Evolutionary conservation across 805 yeast genomes (phyloP), one percentile per base, ranked within the genome.

Genomic region (Lachancea sp.): DNA sequence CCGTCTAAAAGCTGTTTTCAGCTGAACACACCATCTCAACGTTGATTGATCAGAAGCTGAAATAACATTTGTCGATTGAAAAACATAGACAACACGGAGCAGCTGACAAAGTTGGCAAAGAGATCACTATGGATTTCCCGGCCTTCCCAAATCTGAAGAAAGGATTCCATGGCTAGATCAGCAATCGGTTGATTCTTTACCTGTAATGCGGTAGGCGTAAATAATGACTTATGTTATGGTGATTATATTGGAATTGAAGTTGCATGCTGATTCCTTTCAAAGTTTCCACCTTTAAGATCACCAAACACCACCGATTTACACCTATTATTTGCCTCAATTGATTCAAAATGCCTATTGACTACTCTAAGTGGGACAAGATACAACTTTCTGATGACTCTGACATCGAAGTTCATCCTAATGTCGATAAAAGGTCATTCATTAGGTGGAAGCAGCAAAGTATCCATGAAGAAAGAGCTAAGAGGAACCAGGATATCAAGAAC

Each of bases 381-480:
- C 99, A 93, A 64, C 70, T 93, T 33, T 87, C 96, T 17, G 99
- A 93, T 63, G 99, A 93, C 65, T 88, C 96, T 8, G 99, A 93
- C 58, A 72, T 93, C 40, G 99, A 93, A 59, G 98, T 91, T 13
- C 99, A 93, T 62, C 99, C 98, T 48, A 93, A 93, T 60, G 99
- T 93, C 27, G 99, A 93, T 65, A 93, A 93, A 62, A 71, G 70
- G 33, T 90, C 98, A 1, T 91, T 93, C 54, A 87, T 93, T 56
- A 78, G 81, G 48, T 91, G 98, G 99, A 91, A 88, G 62, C 99
- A 93, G 68, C 84, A 95, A 58, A 96, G 90, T 55, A 93, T 93
- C 52, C 99, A 93, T 62, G 96, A 91, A 60, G 84, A 89, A 66
- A 80, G 99, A 50, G 76, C 73, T 34, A 86, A 86, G 60, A 71